Base-by-base conservation (phyloP, 768 basidiomycete species). In the Rhizopogon vesiculosus region DNA sequence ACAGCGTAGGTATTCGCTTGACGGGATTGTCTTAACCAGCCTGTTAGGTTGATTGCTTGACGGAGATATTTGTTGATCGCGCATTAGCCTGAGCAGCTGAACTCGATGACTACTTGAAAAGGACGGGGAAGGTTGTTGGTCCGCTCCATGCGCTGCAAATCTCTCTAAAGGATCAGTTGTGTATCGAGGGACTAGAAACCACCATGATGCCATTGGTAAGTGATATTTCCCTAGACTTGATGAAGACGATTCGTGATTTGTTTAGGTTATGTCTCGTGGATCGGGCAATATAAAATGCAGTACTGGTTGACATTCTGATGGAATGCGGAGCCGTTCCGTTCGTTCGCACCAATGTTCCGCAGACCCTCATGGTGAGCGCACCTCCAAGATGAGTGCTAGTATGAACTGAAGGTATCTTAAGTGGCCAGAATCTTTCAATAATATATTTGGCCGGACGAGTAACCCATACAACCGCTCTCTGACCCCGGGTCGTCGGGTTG, bases 361-460 rank as follows among this genome's bases (percentile, higher is more conserved):
- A 91, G 66, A 87, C 88, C 2, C 66, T 90, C 12, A n/a, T n/a
- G n/a, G n/a, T n/a, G n/a, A 85, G 68, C 10, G 35, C 6, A 33
- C 38, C 55, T 46, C 51, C 0, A 9, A 42, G 16, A 46, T 59
- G n/a, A 7, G 28, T 15, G 50, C 5, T 29, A 33, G 22, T 22
- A 22, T 22, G 2, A 22, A 22, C 19, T 31, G 8, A 29, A 45
- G 19, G 50, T 53, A 29, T 42, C 3, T 54, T 1, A 61, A 89
- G 90, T 89, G 85, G 80, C 76, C 78, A 1, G 92, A 96, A 66
- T 87, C 89, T 0, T 83, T 76, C 73, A 94, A 94, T 64, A 70
- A 84, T 59, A 75, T 93, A 25, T 94, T 88, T 61, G 92, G 91
- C 1, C 76, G 89, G 51, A 93, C 92, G 0, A 63, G 72, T 12